A percentile compares a stretch with the other conserved stretches of the same genome.
Conservation (phyloP, 176 grass and related monocot species). For the Avena insularis region DNA sequence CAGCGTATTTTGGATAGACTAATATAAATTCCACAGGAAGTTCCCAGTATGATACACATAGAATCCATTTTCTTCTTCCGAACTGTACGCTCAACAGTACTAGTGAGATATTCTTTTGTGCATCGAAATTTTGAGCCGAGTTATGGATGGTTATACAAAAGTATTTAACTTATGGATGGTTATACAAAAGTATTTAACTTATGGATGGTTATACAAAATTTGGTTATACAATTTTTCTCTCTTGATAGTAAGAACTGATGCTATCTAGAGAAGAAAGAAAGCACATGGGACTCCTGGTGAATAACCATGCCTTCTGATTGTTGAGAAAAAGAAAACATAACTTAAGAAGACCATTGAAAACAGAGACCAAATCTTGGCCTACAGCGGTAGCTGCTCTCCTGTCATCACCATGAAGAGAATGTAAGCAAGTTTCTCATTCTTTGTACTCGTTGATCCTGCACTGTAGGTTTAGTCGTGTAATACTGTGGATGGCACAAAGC, state of each 20-base stretch:
- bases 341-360: too few relatives aligned
- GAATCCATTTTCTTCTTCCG: constrained; percentile 22
- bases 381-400: too few relatives aligned
- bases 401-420: not conserved
- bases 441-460: not conserved
- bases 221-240: too few relatives aligned
- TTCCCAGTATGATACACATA: constrained; percentile 38
- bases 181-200: not conserved
- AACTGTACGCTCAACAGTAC: constrained; percentile 22
- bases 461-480: not conserved
- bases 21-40: constrained; percentile 36
- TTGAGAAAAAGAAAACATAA: not conserved
- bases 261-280: not conserved
- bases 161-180: not conserved
- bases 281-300: too few relatives aligned
- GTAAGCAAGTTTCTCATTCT: not conserved
- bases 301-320: not conserved
- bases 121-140: not conserved
- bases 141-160: not conserved
- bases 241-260: not conserved
- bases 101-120: constrained; percentile 29
- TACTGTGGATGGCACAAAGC: not conserved
- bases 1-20: constrained; percentile 43
- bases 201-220: not conserved
- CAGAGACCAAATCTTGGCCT: too few relatives aligned